Base-by-base conservation (phyloP, 805 yeast species). In the Kockiozyma suomiensis region DNA sequence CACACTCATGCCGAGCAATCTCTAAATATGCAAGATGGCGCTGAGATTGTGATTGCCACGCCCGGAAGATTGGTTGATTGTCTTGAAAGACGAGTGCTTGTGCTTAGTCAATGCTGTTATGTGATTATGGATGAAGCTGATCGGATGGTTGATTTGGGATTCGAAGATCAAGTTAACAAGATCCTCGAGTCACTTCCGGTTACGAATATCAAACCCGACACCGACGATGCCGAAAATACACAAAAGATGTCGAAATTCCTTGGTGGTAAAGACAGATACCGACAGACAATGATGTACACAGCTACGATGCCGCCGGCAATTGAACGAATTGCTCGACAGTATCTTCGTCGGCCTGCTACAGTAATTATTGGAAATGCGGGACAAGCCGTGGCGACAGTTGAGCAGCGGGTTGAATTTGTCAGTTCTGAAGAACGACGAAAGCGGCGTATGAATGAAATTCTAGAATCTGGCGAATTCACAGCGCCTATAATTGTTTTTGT, bases 41-140 rank as follows among this genome's bases (percentile, higher is more conserved):
- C 87, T 13, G 93, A 89, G 67, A 80, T 92, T 1, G 81, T 93
- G 13, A 90, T 93, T 42, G 98, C 97, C 0, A 93, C 99, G 0
- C 98, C 99, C 0, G 99, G 99, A 5, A 77, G 98, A 61, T 76
- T 93, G 48, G 80, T 90, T 12, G 99, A 93, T 69, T 84, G 91
- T 61, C 64, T 92, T 17, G 90, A 87, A 57, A 77, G 87, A 54
- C 83, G 84, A n/a, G 76, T 87, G 21, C 61, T 91, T 2, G 81
- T 80, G 1, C 74, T 92, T 35, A 76, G 75, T 41, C 82, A 83
- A 59, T 83, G 96, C 62, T 80, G 80, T 62, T 87, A 84, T 62
- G 74, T 93, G 23, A 86, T 89, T 1, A 79, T 92, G 77, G 99
- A 93, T 75, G 99, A 93, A 74, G 97, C 97, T 1, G 99, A 93